Percentiles rank a stretch among this genome's conserved stretches.
These are phyloP conservation scores for Mycotypha africana DNA, from an alignment of 371 early-diverging fungal species.

Conservation along the genomic window DNA sequence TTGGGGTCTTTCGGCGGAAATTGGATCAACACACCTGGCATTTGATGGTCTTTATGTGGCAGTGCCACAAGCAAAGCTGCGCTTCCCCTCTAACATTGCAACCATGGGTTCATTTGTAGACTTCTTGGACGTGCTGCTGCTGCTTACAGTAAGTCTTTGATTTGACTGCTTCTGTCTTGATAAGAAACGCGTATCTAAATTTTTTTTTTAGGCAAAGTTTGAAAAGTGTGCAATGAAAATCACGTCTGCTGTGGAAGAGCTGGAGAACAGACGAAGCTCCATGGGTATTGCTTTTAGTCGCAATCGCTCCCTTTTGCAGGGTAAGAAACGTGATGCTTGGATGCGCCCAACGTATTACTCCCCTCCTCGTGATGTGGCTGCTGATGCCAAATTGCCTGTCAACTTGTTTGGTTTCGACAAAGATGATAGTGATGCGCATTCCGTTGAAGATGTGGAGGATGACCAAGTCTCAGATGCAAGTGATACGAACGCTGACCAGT, in stretches of 20 bases:
- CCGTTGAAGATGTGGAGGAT: slow-evolving; percentile 3
- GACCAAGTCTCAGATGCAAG: slow-evolving; percentile 1
- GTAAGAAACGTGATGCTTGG: neutral
- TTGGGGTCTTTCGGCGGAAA: slow-evolving; percentile 4
- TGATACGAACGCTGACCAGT: slow-evolving; percentile 3
- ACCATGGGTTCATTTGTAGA: slow-evolving; percentile 4
- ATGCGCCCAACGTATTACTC: slow-evolving; percentile 7
- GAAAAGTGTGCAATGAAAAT: slow-evolving; percentile 6
- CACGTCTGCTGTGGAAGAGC: slow-evolving; percentile 7
- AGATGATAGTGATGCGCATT: slow-evolving; percentile 2
- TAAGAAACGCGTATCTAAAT: too few relatives aligned
- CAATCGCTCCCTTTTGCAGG: neutral
- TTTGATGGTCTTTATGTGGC: slow-evolving; percentile 8
- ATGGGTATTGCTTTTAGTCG: slow-evolving; percentile 6
- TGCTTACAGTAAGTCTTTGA: slow-evolving; percentile 7
- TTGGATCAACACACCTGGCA: slow-evolving; percentile 3
- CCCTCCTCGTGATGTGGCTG: slow-evolving; percentile 3
- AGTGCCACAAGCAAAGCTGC: slow-evolving; percentile 3
- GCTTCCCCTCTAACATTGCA: slow-evolving; percentile 5
- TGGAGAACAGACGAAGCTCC: slow-evolving; percentile 7
- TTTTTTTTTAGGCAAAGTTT: slow-evolving; percentile 9
- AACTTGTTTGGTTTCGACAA: slow-evolving; percentile 11
- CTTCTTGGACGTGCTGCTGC: slow-evolving; percentile 1
- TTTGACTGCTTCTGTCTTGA: too few relatives aligned
- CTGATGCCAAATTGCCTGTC: slow-evolving; percentile 4